Evolutionary conservation across 108 stramenopile genomes (phyloP), one percentile per base, ranked within the genome.

Genomic region (Conticribra weissflogii): DNA sequence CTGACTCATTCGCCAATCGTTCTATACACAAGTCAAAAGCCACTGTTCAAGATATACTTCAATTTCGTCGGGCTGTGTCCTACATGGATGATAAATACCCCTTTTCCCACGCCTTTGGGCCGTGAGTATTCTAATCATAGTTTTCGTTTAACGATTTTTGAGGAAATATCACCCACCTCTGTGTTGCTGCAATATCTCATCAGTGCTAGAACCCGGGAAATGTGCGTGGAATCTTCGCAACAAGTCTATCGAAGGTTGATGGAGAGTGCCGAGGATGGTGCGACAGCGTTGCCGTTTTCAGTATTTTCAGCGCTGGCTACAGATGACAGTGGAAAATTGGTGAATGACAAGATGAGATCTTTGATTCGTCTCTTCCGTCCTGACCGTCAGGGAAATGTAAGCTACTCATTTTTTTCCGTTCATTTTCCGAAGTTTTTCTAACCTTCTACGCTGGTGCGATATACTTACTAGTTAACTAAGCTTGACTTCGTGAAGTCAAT

Each of bases 401-500:
- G 36, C n/a, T n/a, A n/a, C n/a, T n/a, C n/a, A n/a, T n/a, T n/a
- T n/a, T n/a, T n/a, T n/a, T n/a, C n/a, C n/a, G n/a, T n/a, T n/a
- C n/a, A n/a, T n/a, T n/a, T n/a, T n/a, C n/a, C n/a, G n/a, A n/a
- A n/a, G n/a, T n/a, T n/a, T n/a, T 12, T 41, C 12, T 41, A 41
- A 9, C 5, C n/a, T n/a, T n/a, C n/a, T n/a, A n/a, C n/a, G n/a
- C n/a, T n/a, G n/a, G n/a, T n/a, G n/a, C n/a, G n/a, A n/a, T n/a
- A n/a, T n/a, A n/a, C n/a, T 41, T 41, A 41, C 36, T 41, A 66
- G 32, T 47, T 91, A 21, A 71, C 75, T 5, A 59, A 83, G 33
- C 59, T 94, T 5, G 90, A 90, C 56, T 94, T 89, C 50, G 79
- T 86, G 18, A 86, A 79, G 59, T 82, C 81, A 17, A 59, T 86